Percentiles rank a stretch among this genome's conserved stretches.
These are phyloP conservation scores for Capsicum baccatum DNA, from an alignment of 257 asterid species.

Conservation along the genomic window DNA sequence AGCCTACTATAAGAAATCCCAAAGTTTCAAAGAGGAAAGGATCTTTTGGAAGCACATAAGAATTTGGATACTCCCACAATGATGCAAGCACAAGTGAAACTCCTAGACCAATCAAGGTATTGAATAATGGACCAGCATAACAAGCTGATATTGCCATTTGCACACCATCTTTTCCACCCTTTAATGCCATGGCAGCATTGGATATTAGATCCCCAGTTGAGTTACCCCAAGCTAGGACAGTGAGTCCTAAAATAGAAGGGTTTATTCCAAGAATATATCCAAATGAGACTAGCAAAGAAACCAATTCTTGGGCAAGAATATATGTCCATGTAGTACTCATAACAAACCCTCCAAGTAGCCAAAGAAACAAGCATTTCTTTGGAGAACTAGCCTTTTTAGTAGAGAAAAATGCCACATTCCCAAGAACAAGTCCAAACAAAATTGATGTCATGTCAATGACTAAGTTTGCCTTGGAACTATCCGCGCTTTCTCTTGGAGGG, in stretches of 20 bases:
- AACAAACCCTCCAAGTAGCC: constrained; percentile 70
- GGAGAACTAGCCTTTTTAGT: constrained; percentile 64
- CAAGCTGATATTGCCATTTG: constrained; percentile 88
- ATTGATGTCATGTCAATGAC: constrained; percentile 37
- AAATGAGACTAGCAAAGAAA: constrained; percentile 60
- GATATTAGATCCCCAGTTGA: constrained; percentile 80
- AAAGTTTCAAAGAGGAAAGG: constrained; percentile 59
- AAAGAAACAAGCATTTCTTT: constrained; percentile 50
- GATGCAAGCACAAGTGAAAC: constrained; percentile 66
- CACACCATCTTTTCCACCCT: constrained; percentile 66
- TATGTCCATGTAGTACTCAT: constrained; percentile 85
- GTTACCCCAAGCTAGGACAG: constrained; percentile 95
- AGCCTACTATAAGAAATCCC: constrained; percentile 74
- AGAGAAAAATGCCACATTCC: constrained; percentile 41
- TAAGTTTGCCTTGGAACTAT: constrained; percentile 7
- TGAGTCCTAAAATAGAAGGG: constrained; percentile 75
- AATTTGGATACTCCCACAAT: constrained; percentile 57
- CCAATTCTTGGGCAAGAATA: constrained; percentile 66
- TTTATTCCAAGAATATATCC: constrained; percentile 64
- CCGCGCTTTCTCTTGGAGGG: constrained; percentile 30
- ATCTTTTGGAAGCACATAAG: constrained; percentile 52
- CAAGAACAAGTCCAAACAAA: constrained; percentile 50
- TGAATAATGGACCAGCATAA: constrained; percentile 85
- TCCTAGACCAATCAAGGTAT: constrained; percentile 75
- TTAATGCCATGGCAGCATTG: constrained; percentile 63